Evolutionary conservation across 371 early-diverging fungal genomes (phyloP), one percentile per base, ranked within the genome.

Genomic region (Circinella minor): DNA sequence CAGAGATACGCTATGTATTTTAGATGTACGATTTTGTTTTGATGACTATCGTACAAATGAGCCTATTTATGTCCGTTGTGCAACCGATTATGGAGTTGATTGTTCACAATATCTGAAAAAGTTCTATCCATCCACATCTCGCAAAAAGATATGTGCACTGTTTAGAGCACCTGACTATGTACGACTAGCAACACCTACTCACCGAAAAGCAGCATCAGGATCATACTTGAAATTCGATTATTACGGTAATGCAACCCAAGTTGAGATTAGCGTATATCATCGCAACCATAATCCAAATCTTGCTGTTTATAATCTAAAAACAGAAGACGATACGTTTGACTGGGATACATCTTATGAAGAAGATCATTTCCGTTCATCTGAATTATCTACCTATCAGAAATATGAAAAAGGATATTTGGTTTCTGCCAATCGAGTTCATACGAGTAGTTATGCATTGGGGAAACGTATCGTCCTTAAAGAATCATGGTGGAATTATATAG

Each of bases 11-110:
- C 2, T 27, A 27, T 27, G 27, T 27, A 27, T 27, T 27, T 27
- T 15, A 75, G 75, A 80, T 70, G 73, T 80, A 34, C 73, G 80
- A 7, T 75, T 80, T 20, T 80, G 80, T 38, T 77, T 80, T 67
- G 77, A 77, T 47, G 75, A 75, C 47, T 77, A 69, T 27, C 65
- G 43, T 4, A 51, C 59, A 17, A 27, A 48, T 3, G 49, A 55
- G 18, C 74, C 74, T n/a, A n/a, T n/a, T 3, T 64, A n/a, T 46
- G 63, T 63, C 20, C 63, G 63, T 9, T 63, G 80, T 37, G 47
- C 73, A 0, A 77, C 80, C 0, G 73, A 79, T 51, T 77, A 69
- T 73, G 80, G 77, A 20, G 67, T 67, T 15, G 55, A 77, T 37
- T 79, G 80, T 37, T 67, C 55, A 11, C 64, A 73, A 3, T 75